A percentile compares a stretch with the other conserved stretches of the same genome.
Evolutionary conservation across 2,329 filamentous ascomycete genomes (phyloP).

Genomic region (Penicillium expansum): DNA sequence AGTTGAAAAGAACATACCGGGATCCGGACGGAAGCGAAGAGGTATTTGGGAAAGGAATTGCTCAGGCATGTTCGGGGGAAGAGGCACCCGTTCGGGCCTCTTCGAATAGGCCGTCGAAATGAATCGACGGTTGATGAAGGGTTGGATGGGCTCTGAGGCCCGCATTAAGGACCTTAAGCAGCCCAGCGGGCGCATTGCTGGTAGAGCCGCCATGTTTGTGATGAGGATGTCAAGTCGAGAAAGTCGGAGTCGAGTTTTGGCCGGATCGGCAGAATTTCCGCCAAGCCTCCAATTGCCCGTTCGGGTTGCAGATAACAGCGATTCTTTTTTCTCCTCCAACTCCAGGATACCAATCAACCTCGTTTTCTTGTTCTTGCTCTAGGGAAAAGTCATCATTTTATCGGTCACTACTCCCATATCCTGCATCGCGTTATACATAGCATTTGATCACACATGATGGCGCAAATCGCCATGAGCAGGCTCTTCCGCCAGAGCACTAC

Average conservation of each 20-base stretch:
- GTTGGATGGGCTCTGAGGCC: constrained; percentile 54
- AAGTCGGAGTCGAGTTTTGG: constrained; percentile 29
- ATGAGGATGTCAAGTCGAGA: constrained; percentile 17
- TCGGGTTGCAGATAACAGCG: constrained; percentile 19
- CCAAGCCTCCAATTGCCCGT: constrained; percentile 30
- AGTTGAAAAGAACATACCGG: constrained; percentile 29
- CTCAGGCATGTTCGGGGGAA: constrained; percentile 43
- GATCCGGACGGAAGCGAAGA: constrained; percentile 36
- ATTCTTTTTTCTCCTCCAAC: constrained; percentile 25
- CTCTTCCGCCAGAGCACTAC: constrained; percentile 37
- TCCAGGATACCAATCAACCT: constrained; percentile 10
- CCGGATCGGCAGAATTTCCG: constrained; percentile 40
- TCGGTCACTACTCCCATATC: background rate
- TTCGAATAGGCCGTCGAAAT: constrained; percentile 51
- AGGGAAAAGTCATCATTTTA: background rate
- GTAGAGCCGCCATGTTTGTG: constrained; percentile 61
- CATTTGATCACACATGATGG: constrained; percentile 32
- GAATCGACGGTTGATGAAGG: constrained; percentile 47
- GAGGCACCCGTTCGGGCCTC: constrained; percentile 39
- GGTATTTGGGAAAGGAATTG: constrained; percentile 46
- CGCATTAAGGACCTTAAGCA: constrained; percentile 64
- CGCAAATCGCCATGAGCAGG: constrained; percentile 38
- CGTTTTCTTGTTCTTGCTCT: background rate
- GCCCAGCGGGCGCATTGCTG: constrained; percentile 64
- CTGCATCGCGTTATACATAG: background rate